Conservation (phyloP, 1,139 yeast genomes). For the Geotrichum fermentans region DNA sequence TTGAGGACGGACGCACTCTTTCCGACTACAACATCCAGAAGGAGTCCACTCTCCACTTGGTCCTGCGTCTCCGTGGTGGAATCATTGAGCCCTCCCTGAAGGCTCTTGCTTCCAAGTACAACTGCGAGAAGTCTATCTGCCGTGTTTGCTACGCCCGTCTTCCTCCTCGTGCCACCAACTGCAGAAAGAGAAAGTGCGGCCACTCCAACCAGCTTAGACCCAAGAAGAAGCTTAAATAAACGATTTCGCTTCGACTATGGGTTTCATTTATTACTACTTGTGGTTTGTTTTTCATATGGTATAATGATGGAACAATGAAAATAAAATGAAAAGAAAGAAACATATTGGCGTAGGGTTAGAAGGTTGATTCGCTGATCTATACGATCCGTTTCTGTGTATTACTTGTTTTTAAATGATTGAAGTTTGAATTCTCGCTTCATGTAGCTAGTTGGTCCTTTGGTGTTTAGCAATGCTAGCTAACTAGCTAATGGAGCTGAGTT, state of each 20-base stretch:
- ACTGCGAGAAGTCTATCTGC: conserved; percentile 98
- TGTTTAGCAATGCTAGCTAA: no score
- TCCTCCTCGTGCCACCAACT: conserved; percentile 99
- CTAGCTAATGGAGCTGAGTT: no score
- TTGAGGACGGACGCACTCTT: conserved; percentile 98
- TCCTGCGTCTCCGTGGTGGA: conserved; percentile 98
- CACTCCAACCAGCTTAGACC: conserved; percentile 99
- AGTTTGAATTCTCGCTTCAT: no score
- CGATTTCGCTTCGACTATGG: conserved; percentile 71
- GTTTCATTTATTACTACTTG: neutral
- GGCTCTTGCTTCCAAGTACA: conserved; percentile 98
- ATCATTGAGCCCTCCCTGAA: conserved; percentile 99
- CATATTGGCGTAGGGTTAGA: no score
- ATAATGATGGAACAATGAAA: neutral
- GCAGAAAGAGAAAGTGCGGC: conserved; percentile 99
- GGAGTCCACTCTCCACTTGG: conserved; percentile 97
- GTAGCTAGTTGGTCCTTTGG: no score
- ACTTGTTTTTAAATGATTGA: no score
- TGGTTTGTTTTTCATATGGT: neutral
- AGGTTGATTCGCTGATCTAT: no score
- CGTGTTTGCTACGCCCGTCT: conserved; percentile 99
- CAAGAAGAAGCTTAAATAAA: conserved; percentile 98
- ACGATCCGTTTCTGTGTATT: no score
- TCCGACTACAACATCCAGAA: conserved; percentile 99
- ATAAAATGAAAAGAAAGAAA: neutral